Base-by-base conservation (phyloP, 257 asterid species). In the Przewalskia tangutica region DNA sequence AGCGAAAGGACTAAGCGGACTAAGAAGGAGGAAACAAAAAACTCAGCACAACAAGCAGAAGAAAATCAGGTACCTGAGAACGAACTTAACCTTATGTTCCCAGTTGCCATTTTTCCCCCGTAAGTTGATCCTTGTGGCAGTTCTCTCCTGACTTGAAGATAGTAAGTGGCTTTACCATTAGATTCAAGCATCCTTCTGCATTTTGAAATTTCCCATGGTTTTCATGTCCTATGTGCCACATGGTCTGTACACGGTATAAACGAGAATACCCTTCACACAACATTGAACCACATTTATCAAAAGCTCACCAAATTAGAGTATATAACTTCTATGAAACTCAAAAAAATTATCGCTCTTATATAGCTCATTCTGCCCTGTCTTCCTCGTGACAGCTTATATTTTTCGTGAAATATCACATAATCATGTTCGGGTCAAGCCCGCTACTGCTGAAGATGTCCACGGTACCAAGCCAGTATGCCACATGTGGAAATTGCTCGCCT, bases 21-120 rank as follows among this genome's bases (percentile, higher is more conserved):
- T 80, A 95, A 91, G 91, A 95, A 91, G 88, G 99, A 95, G 82
- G 99, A 91, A 58, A 82, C 90, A 8, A 93, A 91, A 84, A 89
- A 89, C 82, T 86, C 91, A 23, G 80, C 48, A 23, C 95, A 89
- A 84, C 92, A 88, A 84, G 88, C 87, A 18, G 99, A 95, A 85
- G 97, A 89, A 86, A 89, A 91, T 82, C 97, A 90, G 98, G 98
- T 94, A 82, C 70, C 18, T 77, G 34, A 44, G 16, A 32, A 6
- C 1, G 56, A 42, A 42, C 56, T 44, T 70, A 70, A 44, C 36
- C 62, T 75, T 75, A 12, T 48, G 12, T 73, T 73, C 60, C 20
- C 46, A 32, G 16, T 75, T 23, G 23, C 20, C 58, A 12, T 20
- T 71, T 44, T 20, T 46, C 20, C 13, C 79, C 79, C 8, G 12